Conservation (phyloP, 2,329 filamentous ascomycete species). For the Penicillium sp. region DNA sequence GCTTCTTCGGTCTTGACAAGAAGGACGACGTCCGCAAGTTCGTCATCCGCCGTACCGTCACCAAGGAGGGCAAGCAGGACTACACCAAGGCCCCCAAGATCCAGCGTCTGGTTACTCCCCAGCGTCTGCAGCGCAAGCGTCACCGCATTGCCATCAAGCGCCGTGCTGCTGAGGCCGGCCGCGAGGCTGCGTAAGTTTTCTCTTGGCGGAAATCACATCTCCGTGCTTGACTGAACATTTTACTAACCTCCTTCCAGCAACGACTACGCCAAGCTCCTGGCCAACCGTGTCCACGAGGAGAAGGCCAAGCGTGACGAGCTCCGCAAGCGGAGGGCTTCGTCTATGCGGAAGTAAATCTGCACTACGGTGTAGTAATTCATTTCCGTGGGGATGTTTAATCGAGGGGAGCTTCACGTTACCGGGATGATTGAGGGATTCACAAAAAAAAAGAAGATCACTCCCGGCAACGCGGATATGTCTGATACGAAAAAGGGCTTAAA, state of each 20-base stretch:
- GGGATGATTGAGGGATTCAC: constrained; percentile 29
- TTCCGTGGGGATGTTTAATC: constrained; percentile 34
- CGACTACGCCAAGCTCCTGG: constrained; percentile 94
- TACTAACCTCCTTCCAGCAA: constrained; percentile 59
- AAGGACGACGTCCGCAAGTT: constrained; percentile 99
- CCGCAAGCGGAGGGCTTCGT: constrained; percentile 95
- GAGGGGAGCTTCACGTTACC: constrained; percentile 37
- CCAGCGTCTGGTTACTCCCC: constrained; percentile 98
- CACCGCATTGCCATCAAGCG: constrained; percentile 98
- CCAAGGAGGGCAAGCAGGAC: constrained; percentile 92
- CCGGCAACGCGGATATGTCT: constrained; percentile 26
- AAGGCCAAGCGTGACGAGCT: constrained; percentile 90
- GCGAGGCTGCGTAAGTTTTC: constrained; percentile 92
- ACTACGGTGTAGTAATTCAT: constrained; percentile 29
- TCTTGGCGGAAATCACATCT: background rate
- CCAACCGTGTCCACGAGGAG: constrained; percentile 96
- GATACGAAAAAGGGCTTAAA: constrained; percentile 22
- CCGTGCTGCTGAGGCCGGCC: constrained; percentile 92
- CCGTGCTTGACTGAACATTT: background rate
- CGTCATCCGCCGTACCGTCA: constrained; percentile 97
- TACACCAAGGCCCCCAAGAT: constrained; percentile 99
- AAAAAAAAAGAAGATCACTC: constrained; percentile 21
- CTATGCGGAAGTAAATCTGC: constrained; percentile 76
- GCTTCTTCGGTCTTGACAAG: constrained; percentile 99
- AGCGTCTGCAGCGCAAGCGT: constrained; percentile 99